Conservation (phyloP, 75 land plant species). For the Adiantum capillusveneris region DNA sequence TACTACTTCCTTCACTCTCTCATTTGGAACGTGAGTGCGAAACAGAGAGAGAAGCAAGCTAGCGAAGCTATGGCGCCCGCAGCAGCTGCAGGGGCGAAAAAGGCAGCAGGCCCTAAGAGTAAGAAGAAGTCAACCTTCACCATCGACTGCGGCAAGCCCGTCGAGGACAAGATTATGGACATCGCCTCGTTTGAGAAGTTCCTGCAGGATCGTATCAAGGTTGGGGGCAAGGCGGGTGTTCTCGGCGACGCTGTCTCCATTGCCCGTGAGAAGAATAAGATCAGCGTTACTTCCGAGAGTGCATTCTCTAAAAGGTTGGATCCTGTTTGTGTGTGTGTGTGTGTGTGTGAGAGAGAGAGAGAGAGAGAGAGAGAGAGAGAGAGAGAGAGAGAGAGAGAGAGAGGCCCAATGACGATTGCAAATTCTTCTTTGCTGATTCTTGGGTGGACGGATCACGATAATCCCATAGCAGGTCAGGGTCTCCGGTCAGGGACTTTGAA, state of each 20-base stretch:
- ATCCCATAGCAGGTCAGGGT: too few relatives aligned
- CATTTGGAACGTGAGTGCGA: not conserved
- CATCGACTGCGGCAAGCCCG: conserved; percentile 73
- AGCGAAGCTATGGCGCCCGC: not conserved
- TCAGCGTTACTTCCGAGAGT: conserved; percentile 53
- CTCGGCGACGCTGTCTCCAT: conserved; percentile 56
- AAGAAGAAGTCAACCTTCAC: conserved; percentile 63
- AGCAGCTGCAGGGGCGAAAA: not conserved
- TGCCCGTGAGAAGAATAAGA: conserved; percentile 56
- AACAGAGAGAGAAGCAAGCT: not conserved
- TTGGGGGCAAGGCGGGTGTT: conserved; percentile 69
- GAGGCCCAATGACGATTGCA: too few relatives aligned
- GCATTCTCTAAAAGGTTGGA: conserved; percentile 69
- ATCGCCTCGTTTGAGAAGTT: conserved; percentile 84
- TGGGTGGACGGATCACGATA: too few relatives aligned
- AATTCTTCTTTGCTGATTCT: too few relatives aligned
- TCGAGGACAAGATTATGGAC: conserved; percentile 74
- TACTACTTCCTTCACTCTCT: too few relatives aligned
- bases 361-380: too few relatives aligned
- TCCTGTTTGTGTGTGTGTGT: too few relatives aligned
- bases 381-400: too few relatives aligned
- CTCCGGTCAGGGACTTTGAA: too few relatives aligned
- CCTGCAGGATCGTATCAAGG: conserved; percentile 70
- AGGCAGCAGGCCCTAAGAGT: too few relatives aligned
- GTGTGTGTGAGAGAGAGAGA: too few relatives aligned